phyloP scores from a whole-genome alignment of 176 grass and related monocot species.

The Ananas comosus region DNA sequence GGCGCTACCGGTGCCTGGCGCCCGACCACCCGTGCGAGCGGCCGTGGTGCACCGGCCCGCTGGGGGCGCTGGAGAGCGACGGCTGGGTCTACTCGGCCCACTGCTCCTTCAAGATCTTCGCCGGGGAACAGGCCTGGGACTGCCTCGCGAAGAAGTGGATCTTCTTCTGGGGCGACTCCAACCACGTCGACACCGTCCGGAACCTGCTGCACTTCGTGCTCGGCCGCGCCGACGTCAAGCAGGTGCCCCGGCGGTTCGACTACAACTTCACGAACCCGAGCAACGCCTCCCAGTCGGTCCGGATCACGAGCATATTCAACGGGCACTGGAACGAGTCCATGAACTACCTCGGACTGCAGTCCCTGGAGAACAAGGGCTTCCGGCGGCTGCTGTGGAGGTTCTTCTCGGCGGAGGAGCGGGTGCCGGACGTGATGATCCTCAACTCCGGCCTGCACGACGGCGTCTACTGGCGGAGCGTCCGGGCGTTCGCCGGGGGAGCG shows the following conservation, averaged over 20 bases:
- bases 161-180: slow-evolving; percentile 99
- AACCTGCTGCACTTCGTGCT: slow-evolving; percentile 78
- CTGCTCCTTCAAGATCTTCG: slow-evolving; percentile 80
- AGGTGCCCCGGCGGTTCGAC: slow-evolving; percentile 67
- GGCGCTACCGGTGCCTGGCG: slow-evolving; percentile 75
- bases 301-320: slow-evolving; percentile 92
- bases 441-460: slow-evolving; percentile 97
- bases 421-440: slow-evolving; percentile 53
- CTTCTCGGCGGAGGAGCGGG: slow-evolving; percentile 45
- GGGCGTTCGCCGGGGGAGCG: slow-evolving; percentile 30
- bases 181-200: slow-evolving; percentile 91
- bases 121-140: slow-evolving; percentile 50
- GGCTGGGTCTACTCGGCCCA: slow-evolving; percentile 98
- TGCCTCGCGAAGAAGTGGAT: slow-evolving; percentile 85
- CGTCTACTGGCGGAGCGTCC: slow-evolving; percentile 68
- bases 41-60: slow-evolving; percentile 72
- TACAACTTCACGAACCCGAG: slow-evolving; percentile 44
- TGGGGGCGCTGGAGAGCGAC: slow-evolving; percentile 83
- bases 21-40: slow-evolving; percentile 39
- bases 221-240: slow-evolving; percentile 35
- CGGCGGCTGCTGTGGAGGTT: slow-evolving; percentile 36
- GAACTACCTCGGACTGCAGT: slow-evolving; percentile 88
- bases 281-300: slow-evolving; percentile 31
- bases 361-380: slow-evolving; percentile 53
- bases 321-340: slow-evolving; percentile 87